Evolutionary conservation across 2,329 filamentous ascomycete species (phyloP).

Genomic region (Colletotrichum sp.): DNA sequence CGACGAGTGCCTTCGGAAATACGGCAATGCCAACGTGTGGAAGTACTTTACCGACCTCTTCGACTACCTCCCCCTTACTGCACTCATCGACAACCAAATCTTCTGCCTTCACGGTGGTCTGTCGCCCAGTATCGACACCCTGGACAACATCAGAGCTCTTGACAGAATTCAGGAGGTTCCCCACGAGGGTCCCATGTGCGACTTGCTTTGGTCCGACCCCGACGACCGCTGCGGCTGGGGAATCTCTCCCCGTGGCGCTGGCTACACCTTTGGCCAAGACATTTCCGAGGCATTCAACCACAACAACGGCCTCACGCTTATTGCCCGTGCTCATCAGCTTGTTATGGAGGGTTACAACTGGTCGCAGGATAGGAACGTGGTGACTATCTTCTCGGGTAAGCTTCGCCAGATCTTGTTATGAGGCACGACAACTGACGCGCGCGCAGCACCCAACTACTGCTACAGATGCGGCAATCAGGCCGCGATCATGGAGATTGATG

Average conservation of each 20-base stretch:
- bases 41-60: constrained; percentile 99
- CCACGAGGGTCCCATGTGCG: constrained; percentile 98
- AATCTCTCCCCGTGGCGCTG: constrained; percentile 91
- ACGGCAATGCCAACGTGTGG: constrained; percentile 99
- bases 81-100: constrained; percentile 98
- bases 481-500: constrained; percentile 99
- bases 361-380: constrained; percentile 97
- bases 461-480: constrained; percentile 99
- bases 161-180: constrained; percentile 98
- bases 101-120: constrained; percentile 98
- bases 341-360: constrained; percentile 99
- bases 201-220: constrained; percentile 96
- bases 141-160: constrained; percentile 93
- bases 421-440: constrained; percentile 24
- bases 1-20: constrained; percentile 98
- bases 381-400: constrained; percentile 96
- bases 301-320: constrained; percentile 95
- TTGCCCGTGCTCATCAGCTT: constrained; percentile 95
- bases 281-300: constrained; percentile 99
- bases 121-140: constrained; percentile 93
- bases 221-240: constrained; percentile 97
- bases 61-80: constrained; percentile 96
- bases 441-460: constrained; percentile 86
- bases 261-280: constrained; percentile 95
- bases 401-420: constrained; percentile 5